Evolutionary conservation across 768 basidiomycete species (phyloP).

Genomic region (Trametes gibbosa): DNA sequence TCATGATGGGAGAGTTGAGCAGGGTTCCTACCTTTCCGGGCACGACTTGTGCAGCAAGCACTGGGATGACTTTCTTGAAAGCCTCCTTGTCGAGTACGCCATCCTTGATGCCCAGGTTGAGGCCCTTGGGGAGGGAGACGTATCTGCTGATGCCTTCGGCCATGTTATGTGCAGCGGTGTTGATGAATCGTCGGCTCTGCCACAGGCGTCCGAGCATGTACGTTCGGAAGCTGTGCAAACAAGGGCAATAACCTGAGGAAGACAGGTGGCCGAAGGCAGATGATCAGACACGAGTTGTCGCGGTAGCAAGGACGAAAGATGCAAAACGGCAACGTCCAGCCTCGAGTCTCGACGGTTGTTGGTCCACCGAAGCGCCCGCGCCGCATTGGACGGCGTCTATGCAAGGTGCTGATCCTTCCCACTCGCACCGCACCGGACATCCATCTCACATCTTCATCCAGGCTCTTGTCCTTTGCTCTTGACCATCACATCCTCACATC

Average conservation of each 20-base stretch:
- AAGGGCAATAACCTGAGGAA: too few species aligned
- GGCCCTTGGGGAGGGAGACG: constrained; percentile 46
- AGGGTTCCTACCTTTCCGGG: constrained; percentile 53
- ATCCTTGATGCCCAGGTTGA: constrained; percentile 36
- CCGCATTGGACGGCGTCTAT: background rate
- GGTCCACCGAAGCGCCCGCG: background rate
- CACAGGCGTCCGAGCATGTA: constrained; percentile 12
- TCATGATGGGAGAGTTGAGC: constrained; percentile 56
- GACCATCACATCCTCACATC: background rate
- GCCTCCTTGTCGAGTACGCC: constrained; percentile 55
- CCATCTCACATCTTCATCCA: background rate
- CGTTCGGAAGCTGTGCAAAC: background rate
- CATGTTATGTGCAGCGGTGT: constrained; percentile 13
- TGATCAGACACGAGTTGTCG: background rate
- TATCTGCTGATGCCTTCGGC: constrained; percentile 24
- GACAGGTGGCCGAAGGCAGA: background rate
- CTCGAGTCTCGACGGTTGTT: background rate
- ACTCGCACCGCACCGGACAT: background rate
- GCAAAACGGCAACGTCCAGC: background rate
- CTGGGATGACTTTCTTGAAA: constrained; percentile 63
- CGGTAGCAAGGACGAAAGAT: background rate
- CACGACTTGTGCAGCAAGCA: constrained; percentile 66
- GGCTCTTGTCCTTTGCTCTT: background rate
- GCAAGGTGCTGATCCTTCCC: background rate
- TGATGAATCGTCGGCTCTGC: constrained; percentile 7